These are phyloP conservation scores for Calonectria pauciramosa DNA, from an alignment of 2,329 filamentous ascomycete species.

Conservation along the genomic window DNA sequence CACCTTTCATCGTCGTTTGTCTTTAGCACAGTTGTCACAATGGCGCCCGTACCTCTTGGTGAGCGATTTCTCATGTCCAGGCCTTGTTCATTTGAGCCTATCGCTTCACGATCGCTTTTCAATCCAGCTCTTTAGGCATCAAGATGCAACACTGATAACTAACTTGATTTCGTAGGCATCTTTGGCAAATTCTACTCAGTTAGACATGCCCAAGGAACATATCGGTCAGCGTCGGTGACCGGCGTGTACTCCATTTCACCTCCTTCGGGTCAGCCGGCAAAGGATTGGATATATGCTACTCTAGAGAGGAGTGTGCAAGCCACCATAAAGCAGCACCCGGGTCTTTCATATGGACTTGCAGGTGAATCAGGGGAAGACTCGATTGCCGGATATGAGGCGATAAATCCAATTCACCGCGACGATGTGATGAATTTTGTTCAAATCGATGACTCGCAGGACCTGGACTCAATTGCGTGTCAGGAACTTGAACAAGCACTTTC, in stretches of 20 bases:
- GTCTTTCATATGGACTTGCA: constrained; percentile 7
- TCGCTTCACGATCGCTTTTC: neutral
- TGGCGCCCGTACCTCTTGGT: neutral
- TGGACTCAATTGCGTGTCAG: neutral
- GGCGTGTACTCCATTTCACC: constrained; percentile 9
- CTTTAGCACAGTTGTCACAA: neutral
- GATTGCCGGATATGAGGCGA: neutral
- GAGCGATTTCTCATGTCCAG: neutral
- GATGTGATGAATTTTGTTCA: constrained; percentile 9
- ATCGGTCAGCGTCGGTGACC: constrained; percentile 27
- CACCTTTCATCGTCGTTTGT: neutral
- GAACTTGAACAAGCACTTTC: neutral
- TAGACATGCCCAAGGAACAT: constrained; percentile 16
- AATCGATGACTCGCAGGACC: neutral
- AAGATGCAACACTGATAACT: neutral
- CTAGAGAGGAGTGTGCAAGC: constrained; percentile 21
- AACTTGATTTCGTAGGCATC: neutral
- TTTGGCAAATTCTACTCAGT: constrained; percentile 24
- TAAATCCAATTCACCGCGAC: neutral
- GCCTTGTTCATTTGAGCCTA: neutral
- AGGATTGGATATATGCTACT: neutral
- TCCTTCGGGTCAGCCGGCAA: neutral
- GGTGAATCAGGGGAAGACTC: neutral
- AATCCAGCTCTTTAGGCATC: neutral
- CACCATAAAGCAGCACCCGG: constrained; percentile 4